Base-by-base conservation (phyloP, 192 early-diverging fungal species). In the Chytriomyces sp. region DNA sequence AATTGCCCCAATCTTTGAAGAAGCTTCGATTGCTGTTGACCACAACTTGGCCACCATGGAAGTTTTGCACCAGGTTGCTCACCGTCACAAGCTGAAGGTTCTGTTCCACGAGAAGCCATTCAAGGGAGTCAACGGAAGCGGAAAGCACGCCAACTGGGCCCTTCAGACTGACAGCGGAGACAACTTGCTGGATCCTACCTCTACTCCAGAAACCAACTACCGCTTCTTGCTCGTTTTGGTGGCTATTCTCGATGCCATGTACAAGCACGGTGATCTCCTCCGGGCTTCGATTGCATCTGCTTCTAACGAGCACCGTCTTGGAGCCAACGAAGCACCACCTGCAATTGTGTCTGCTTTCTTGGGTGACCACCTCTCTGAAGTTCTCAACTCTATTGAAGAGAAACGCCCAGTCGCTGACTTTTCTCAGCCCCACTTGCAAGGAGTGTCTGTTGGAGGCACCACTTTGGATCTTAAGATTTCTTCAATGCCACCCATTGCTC, bases 61-160 rank as follows among this genome's bases (percentile, higher is more conserved):
- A 83, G 91, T 96, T 62, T 87, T 98, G 75, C 94, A 96, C 91
- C 93, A 93, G 86, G 95, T 99, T 45, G 95, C 97, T 57, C 96
- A 99, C 89, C 91, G 94, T 70, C 94, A 99, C 91, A 94, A 94
- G 86, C 91, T 99, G 82, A 96, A 96, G 89, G 92, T 88, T 53
- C 89, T 99, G 62, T 99, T 93, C 92, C 97, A 99, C 90, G 97
- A 99, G 90, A 99, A 99, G 87, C 97, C 97, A 35, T 99, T 97
- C 90, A 94, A 95, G 87, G 96, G 97, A 74, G 88, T 99, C 84
- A 99, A 99, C 87, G 97, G 97, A 45, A 94, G 93, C 45, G 96
- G 97, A 74, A 99, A 99, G 90, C 97, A 98, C 91, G 96, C 95
- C 88, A 97, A 97, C 92, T 99, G 96, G 96, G 91, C 95, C 72